phyloP scores from a whole-genome alignment of 371 early-diverging fungal species.

The Mucor velutinosus region DNA sequence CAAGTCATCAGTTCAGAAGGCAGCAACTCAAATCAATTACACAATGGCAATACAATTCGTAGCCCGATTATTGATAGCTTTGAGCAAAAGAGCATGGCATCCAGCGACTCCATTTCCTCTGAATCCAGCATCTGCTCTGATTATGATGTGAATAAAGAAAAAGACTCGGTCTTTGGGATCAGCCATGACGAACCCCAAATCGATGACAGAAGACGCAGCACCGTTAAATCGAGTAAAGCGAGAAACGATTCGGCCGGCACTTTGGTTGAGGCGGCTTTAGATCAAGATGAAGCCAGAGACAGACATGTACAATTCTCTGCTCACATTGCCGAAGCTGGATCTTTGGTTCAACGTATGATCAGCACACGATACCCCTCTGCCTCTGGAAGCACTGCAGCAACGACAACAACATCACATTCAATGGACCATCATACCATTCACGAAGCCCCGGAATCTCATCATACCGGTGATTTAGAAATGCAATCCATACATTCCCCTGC shows the following conservation, averaged over 20 bases:
- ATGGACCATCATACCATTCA: slow-evolving; percentile 10
- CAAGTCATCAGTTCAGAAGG: slow-evolving; percentile 4
- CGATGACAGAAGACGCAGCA: neutral
- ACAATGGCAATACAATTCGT: neutral
- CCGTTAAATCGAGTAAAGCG: neutral
- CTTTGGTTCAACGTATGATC: slow-evolving; percentile 45
- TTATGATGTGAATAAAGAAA: neutral
- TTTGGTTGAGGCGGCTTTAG: slow-evolving; percentile 48
- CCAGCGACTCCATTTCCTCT: neutral
- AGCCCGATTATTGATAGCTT: neutral
- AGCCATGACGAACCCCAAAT: neutral
- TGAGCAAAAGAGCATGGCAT: neutral
- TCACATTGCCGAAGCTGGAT: slow-evolving; percentile 48
- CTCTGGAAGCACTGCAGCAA: neutral
- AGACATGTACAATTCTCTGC: slow-evolving; percentile 51
- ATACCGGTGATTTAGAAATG: slow-evolving; percentile 1
- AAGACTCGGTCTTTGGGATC: neutral
- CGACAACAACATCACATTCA: neutral
- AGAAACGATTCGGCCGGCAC: slow-evolving; percentile 18
- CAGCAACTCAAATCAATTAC: neutral
- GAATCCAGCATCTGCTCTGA: slow-evolving; percentile 10
- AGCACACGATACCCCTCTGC: slow-evolving; percentile 19
- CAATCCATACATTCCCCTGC: neutral
- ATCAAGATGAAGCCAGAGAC: slow-evolving; percentile 43
- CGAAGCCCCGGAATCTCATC: slow-evolving; percentile 4